Evolutionary conservation across 1,284 basidiomycete species (phyloP).

Genomic region (Pseudozyma sp.): DNA sequence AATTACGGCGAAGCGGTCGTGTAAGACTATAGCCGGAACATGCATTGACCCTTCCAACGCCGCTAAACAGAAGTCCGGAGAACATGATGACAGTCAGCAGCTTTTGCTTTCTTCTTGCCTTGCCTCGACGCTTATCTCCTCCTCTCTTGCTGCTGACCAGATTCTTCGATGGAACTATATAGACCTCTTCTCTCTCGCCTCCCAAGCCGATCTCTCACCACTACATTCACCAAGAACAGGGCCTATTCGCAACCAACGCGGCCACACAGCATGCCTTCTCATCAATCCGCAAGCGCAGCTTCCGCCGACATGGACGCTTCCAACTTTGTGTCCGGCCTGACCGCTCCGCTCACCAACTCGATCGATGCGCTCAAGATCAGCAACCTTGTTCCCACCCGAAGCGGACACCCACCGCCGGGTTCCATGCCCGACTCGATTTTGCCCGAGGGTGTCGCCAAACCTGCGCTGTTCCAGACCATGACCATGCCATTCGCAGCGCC

Average conservation of each 20-base stretch:
- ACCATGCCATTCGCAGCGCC: slow-evolving; percentile 42
- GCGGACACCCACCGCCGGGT: slow-evolving; percentile 54
- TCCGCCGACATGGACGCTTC: slow-evolving; percentile 32
- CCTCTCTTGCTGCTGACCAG: neutral
- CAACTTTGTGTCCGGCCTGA: slow-evolving; percentile 47
- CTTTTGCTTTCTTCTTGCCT: too few relatives aligned
- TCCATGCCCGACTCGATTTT: slow-evolving; percentile 54
- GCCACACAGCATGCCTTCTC: slow-evolving; percentile 15
- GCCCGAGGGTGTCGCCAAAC: slow-evolving; percentile 48
- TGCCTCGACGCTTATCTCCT: neutral
- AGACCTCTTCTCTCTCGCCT: slow-evolving; percentile 2
- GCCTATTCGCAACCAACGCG: neutral
- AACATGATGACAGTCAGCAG: too few relatives aligned
- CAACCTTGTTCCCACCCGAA: slow-evolving; percentile 40
- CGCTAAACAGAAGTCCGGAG: too few relatives aligned
- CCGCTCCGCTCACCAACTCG: slow-evolving; percentile 26
- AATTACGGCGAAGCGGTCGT: too few relatives aligned
- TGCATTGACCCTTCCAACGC: too few relatives aligned
- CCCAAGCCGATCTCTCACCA: neutral
- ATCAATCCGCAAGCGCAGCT: slow-evolving; percentile 9
- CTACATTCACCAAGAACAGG: neutral
- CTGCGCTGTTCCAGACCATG: slow-evolving; percentile 53
- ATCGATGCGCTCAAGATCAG: slow-evolving; percentile 39
- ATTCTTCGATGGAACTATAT: slow-evolving; percentile 7
- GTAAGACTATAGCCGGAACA: too few relatives aligned